phyloP scores from a whole-genome alignment of 2,329 filamentous ascomycete genomes.

The Penicillium sp. region DNA sequence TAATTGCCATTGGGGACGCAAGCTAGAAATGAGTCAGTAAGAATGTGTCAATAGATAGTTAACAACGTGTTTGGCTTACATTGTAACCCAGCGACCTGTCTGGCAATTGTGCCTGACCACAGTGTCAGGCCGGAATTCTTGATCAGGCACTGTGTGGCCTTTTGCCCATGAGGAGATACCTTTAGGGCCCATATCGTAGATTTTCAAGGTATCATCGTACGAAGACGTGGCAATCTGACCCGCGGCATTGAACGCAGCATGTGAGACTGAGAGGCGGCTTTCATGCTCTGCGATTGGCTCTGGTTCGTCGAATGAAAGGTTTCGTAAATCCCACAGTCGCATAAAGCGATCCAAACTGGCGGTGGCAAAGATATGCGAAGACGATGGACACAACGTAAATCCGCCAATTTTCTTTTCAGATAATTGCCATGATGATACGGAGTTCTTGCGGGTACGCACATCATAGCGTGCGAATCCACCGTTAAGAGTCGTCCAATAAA shows the following conservation, averaged over 20 bases:
- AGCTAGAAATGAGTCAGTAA: slow-evolving; percentile 38
- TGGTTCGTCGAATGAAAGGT: slow-evolving; percentile 65
- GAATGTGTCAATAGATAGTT: background rate
- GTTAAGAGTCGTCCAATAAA: slow-evolving; percentile 86
- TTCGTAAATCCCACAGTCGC: slow-evolving; percentile 89
- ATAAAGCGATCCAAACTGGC: slow-evolving; percentile 86
- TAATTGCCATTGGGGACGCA: slow-evolving; percentile 87
- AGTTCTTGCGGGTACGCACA: slow-evolving; percentile 59
- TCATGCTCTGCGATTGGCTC: slow-evolving; percentile 76
- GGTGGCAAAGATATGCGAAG: slow-evolving; percentile 81
- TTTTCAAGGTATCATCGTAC: slow-evolving; percentile 94
- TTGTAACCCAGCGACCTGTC: slow-evolving; percentile 91
- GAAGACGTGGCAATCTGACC: slow-evolving; percentile 88
- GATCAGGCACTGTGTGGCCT: slow-evolving; percentile 58
- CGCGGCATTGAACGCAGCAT: slow-evolving; percentile 82
- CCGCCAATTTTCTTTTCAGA: slow-evolving; percentile 95
- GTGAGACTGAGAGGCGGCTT: slow-evolving; percentile 82
- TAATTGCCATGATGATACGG: slow-evolving; percentile 69
- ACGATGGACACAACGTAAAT: slow-evolving; percentile 77
- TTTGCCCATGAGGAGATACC: slow-evolving; percentile 60
- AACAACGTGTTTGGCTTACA: slow-evolving; percentile 48
- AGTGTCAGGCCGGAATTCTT: slow-evolving; percentile 67
- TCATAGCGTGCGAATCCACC: slow-evolving; percentile 82
- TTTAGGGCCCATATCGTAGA: slow-evolving; percentile 71
- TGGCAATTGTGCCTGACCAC: slow-evolving; percentile 88